These are phyloP conservation scores for Balamuthia mandrillaris DNA, from an alignment of 208 protist species.

Conservation along the genomic window DNA sequence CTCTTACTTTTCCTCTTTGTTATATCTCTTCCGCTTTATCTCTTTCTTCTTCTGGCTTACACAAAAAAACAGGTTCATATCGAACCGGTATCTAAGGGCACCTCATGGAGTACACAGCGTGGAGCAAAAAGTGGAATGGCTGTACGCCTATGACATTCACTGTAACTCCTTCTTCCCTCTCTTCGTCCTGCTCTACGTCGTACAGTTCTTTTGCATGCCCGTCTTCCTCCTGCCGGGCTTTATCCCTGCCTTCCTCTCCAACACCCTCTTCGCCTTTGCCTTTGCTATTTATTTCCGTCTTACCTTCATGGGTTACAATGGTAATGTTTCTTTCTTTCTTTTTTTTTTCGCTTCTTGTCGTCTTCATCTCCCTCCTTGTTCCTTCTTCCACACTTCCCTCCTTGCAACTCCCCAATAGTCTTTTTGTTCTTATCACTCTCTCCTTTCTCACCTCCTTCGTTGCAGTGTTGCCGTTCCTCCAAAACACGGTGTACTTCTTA, in stretches of 20 bases:
- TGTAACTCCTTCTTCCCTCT: constrained; percentile 91
- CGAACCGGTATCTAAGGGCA: constrained; percentile 70
- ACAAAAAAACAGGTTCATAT: constrained; percentile 59
- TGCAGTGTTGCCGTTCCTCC: background rate
- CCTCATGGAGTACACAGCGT: constrained; percentile 60
- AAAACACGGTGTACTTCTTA: background rate
- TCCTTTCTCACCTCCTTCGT: background rate
- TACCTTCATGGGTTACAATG: constrained; percentile 74
- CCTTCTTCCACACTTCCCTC: background rate
- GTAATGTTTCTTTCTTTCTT: constrained; percentile 25
- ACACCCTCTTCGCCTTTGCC: constrained; percentile 65
- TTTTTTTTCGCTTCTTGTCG: background rate
- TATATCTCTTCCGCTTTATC: background rate
- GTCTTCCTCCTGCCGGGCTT: constrained; percentile 54
- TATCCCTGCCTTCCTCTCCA: constrained; percentile 61
- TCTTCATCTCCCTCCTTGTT: background rate
- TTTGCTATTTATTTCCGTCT: constrained; percentile 76
- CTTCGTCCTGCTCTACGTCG: constrained; percentile 62
- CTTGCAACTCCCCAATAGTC: too few relatives aligned
- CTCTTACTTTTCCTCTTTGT: background rate
- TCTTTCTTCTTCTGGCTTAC: background rate
- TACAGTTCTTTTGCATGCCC: constrained; percentile 63
- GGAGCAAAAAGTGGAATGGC: constrained; percentile 85
- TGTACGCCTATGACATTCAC: constrained; percentile 93
- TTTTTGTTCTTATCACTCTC: background rate